Evolutionary conservation across 805 yeast genomes (phyloP), one percentile per base, ranked within the genome.

Genomic region (Ogataea ganodermae): DNA sequence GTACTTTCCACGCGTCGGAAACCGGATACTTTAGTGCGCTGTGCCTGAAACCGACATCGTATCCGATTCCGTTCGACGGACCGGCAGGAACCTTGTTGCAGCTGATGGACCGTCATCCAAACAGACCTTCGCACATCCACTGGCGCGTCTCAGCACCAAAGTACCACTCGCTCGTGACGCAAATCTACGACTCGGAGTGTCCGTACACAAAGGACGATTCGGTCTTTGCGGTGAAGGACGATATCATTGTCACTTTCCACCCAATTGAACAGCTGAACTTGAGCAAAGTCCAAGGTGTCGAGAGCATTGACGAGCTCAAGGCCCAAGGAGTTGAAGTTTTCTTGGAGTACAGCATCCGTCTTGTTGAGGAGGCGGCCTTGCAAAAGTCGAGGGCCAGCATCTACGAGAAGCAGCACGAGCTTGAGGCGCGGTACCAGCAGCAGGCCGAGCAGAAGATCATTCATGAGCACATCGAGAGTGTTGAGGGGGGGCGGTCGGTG

Each of bases 21-120:
- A 51, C 56, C 21, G 69, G 71, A 7, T 44, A 51, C 26, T 67
- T 59, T 48, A 46, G 55, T 17, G 58, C 66, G 27, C 54, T 53
- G 26, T 67, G 70, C 35, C 53, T 66, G 42, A 58, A 57, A 36
- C 73, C 73, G 14, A 65, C 65, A 10, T 58, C 73, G 18, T 69
- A 69, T 45, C 72, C 72, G 18, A 69, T 69, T 37, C 73, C 73
- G 12, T 60, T 60, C 51, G 73, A 69, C 53, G 73, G 73, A 6
- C 73, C 73, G 6, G 73, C 65, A 7, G 73, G 73, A 12, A 49
- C 58, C 31, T 45, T 69, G 45, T 57, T 69, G 21, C 54, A 64
- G 38, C 31, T 47, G 23, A 60, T 69, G 52, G 65, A 65, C 32
- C 57, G 73, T 50, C 73, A 69, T 51, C 72, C 73, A 32, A 60